These are phyloP conservation scores for Tolypocladium amazonense DNA, from an alignment of 2,329 filamentous ascomycete species.

Conservation along the genomic window DNA sequence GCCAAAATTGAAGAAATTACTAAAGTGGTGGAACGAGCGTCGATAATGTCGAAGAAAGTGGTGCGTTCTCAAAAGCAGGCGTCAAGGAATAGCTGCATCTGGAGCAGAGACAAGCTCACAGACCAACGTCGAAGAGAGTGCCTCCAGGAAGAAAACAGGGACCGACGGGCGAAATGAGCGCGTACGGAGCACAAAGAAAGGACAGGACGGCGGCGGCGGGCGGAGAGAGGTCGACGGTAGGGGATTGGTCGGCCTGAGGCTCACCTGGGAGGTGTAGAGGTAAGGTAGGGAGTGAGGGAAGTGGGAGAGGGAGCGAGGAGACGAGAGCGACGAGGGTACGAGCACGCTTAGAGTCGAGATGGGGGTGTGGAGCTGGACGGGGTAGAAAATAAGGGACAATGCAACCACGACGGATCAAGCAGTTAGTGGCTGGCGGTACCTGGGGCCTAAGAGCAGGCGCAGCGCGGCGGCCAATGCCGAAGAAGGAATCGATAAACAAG, in stretches of 20 bases:
- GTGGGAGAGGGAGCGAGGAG: constrained; percentile 20
- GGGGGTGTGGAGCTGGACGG: constrained; percentile 10
- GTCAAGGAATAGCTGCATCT: constrained; percentile 16
- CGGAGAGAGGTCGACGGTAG: constrained; percentile 8
- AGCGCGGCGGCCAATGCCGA: neutral
- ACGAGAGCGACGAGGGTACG: constrained; percentile 17
- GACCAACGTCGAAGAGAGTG: constrained; percentile 11
- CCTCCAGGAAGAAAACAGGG: constrained; percentile 12
- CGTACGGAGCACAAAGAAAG: constrained; percentile 2
- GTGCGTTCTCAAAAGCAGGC: constrained; percentile 13
- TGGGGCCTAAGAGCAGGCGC: neutral
- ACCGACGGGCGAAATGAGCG: constrained; percentile 9
- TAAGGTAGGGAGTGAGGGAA: constrained; percentile 17
- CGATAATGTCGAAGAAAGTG: constrained; percentile 13
- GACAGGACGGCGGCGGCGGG: constrained; percentile 7
- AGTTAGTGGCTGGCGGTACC: neutral
- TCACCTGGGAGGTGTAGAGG: constrained; percentile 10
- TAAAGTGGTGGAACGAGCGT: constrained; percentile 21
- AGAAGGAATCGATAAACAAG: neutral
- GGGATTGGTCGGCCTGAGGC: constrained; percentile 6
- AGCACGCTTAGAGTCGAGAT: constrained; percentile 7
- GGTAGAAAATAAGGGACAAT: constrained; percentile 9
- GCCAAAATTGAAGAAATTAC: constrained; percentile 19
- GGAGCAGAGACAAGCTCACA: constrained; percentile 9
- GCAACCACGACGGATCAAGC: neutral